Base-by-base conservation (phyloP, 1,284 basidiomycete genomes). In the Termitomyces sp. region DNA sequence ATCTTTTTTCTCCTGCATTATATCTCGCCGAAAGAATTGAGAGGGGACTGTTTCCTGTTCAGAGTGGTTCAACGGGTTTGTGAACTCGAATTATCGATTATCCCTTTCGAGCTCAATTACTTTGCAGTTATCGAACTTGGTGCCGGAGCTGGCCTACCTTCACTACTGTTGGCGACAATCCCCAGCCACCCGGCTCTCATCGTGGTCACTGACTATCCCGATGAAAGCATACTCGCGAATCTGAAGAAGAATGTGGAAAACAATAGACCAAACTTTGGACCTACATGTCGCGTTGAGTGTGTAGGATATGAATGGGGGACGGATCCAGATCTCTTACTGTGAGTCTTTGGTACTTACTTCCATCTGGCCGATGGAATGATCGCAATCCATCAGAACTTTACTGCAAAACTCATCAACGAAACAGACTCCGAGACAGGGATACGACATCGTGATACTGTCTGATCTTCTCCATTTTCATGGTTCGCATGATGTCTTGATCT, bases 181-280 rank as follows among this genome's bases (percentile, higher is more conserved):
- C 52, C 67, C 2, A 56, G 67, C 1, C 68, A 75, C 3, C 84
- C 84, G 2, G 66, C 72, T 4, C 65, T 80, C 18, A 71, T 84
- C 35, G 78, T 84, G 11, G 73, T 76, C 30, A 86, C 83, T 0
- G 85, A 89, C 63, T 84, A 86, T 62, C 84, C 84, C 0, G 84
- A 88, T 60, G 70, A 77, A 11, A 67, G 65, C 3, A 84, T 88
- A 47, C 62, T 86, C 3, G 69, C 68, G 0, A 88, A 83, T 60
- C 70, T 87, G 14, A 60, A 63, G 31, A 60, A 62, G 5, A 88
- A 86, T 61, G 68, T 85, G 0, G 70, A 73, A 14, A 62, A 75
- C 47, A 87, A 87, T 60, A 57, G 48, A 5, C 38, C 54, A 1
- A 59, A 69, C 11, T 70, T 78, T 24, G 57, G 66, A 3, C 39